Evolutionary conservation across 2,329 filamentous ascomycete species (phyloP), one percentile per base, ranked within the genome.

Genomic region (Zopfia rhizophila): DNA sequence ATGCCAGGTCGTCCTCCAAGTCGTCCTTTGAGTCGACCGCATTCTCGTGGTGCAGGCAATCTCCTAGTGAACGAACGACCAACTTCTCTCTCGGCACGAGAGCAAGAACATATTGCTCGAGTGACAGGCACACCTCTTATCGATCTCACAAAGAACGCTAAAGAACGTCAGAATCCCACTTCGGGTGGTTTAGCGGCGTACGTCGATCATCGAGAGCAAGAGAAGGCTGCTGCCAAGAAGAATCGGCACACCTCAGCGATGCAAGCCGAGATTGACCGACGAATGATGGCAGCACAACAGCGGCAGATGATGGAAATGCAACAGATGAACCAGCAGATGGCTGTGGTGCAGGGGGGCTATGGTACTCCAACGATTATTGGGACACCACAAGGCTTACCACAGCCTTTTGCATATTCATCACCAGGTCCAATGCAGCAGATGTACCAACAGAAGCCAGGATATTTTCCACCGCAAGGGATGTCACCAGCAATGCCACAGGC

Each of bases 31-130:
- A 70, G 60, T 39, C 67, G 72, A 14, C 71, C 85, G 2, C 74
- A 75, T 38, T 90, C 87, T 10, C 82, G 84, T 31, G 82, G 83
- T 8, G 78, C 85, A 7, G 78, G 75, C 28, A 68, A 72, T 3
- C 65, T 81, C 45, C 70, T 87, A 14, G 48, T 73, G 18, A 76
- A 76, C 36, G 79, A 84, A 54, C 72, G 81, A 17, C 78, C 82
- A 7, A 73, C 76, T 0, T 82, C 87, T 45, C 78, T 96, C n/a
- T 91, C 89, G 14, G 91, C 91, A 13, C 84, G 88, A 12, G 91
- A 96, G 70, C 91, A 95, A 68, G 90, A 95, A 72, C 88, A 95
- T 57, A 82, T 96, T n/a, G 89, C 91, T 7, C 84, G 89, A 25
- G 79, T 90, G 58, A 96, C 91, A 0, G 89, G 89, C 1, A 86